phyloP scores from a whole-genome alignment of 2,329 filamentous ascomycete species.

The Geosmithia morbida region DNA sequence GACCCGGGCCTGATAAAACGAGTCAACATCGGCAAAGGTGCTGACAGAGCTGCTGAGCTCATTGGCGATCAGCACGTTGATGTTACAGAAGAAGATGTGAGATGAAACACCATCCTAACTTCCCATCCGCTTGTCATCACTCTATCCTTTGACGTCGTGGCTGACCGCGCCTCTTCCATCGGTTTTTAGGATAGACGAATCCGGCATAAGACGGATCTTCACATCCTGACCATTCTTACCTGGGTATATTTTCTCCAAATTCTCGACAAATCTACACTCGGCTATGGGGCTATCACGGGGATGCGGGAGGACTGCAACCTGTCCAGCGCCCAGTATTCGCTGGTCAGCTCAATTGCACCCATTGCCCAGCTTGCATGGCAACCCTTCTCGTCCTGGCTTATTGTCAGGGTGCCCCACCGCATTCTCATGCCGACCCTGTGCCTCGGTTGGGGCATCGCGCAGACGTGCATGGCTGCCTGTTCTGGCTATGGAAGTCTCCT shows the following conservation, averaged over 20 bases:
- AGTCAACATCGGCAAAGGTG: not conserved
- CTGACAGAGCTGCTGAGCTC: not conserved
- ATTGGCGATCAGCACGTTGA: conserved; percentile 2
- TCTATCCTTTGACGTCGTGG: not conserved
- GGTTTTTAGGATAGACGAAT: conserved; percentile 32
- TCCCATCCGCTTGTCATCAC: too few species aligned
- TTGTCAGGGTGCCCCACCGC: conserved; percentile 44
- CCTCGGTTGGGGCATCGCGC: conserved; percentile 27
- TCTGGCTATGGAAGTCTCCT: conserved; percentile 32
- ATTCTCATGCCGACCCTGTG: conserved; percentile 39
- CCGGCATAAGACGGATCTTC: conserved; percentile 43
- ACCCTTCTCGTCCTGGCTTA: conserved; percentile 42
- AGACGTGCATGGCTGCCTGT: conserved; percentile 29
- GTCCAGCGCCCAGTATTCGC: conserved; percentile 37
- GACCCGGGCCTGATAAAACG: not conserved
- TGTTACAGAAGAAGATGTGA: conserved; percentile 4
- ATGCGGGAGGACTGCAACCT: conserved; percentile 33
- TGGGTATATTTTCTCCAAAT: conserved; percentile 47
- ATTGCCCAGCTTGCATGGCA: conserved; percentile 48
- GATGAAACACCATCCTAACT: not conserved
- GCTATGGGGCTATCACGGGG: conserved; percentile 42
- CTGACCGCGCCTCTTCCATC: too few species aligned
- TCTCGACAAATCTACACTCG: conserved; percentile 43
- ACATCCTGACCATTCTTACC: conserved; percentile 37
- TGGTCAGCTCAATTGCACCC: conserved; percentile 40